phyloP scores from a whole-genome alignment of 1,284 basidiomycete species.

The Jaminaea rosea region DNA sequence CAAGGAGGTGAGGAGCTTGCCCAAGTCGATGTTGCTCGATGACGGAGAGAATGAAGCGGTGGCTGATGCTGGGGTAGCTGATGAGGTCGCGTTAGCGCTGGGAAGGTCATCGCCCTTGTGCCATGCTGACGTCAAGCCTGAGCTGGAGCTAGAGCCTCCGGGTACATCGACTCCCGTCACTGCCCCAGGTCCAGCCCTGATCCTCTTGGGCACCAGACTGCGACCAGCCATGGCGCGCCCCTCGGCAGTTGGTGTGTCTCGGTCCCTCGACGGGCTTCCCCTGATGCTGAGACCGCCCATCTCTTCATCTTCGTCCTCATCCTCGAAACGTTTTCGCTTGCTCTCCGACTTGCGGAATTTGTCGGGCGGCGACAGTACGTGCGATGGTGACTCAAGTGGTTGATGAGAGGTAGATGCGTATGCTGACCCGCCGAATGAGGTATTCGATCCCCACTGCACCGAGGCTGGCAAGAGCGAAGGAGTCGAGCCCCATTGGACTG shows the following conservation, averaged over 20 bases:
- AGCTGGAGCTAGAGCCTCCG: too few species aligned
- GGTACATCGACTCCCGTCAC: not conserved
- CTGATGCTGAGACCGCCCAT: not conserved
- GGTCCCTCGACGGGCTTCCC: not conserved
- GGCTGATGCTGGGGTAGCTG: not conserved
- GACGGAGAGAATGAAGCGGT: too few species aligned
- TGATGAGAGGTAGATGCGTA: not conserved
- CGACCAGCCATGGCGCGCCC: not conserved
- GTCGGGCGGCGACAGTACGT: not conserved
- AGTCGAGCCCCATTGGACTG: not conserved
- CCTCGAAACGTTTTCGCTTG: not conserved
- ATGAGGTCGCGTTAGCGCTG: not conserved
- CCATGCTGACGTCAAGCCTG: not conserved
- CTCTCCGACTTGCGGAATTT: not conserved
- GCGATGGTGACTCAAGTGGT: not conserved
- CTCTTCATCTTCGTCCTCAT: slow-evolving; percentile 1
- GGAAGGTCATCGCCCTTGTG: too few species aligned
- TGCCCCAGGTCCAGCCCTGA: not conserved
- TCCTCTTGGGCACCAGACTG: not conserved
- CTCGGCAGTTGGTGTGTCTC: not conserved
- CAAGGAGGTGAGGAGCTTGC: not conserved
- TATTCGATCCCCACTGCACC: not conserved
- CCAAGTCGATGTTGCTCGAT: not conserved
- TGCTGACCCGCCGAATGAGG: not conserved
- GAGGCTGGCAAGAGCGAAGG: not conserved